These are phyloP conservation scores for Crucihimalaya himalaica DNA, from an alignment of 345 rosid species.

Conservation along the genomic window DNA sequence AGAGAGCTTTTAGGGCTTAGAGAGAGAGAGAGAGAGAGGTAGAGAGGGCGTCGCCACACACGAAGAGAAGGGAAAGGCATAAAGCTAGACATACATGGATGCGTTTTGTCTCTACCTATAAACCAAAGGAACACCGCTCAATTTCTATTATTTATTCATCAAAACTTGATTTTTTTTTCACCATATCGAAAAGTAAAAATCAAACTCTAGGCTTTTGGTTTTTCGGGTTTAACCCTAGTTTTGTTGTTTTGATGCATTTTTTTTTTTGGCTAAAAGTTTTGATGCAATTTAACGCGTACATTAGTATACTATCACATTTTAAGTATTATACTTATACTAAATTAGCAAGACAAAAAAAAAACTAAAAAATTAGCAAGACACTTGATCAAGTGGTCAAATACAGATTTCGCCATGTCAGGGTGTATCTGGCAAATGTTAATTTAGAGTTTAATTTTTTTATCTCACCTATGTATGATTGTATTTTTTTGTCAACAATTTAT, in stretches of 20 bases:
- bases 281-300: not conserved
- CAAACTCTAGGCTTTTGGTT: not conserved
- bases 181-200: slow-evolving; percentile 1
- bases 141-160: slow-evolving; percentile 23
- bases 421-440: too few species aligned
- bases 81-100: slow-evolving; percentile 35
- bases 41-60: slow-evolving; percentile 36
- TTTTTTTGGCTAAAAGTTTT: too few species aligned
- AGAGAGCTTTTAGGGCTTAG: slow-evolving; percentile 39
- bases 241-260: not conserved
- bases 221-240: not conserved
- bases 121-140: slow-evolving; percentile 31
- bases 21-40: slow-evolving; percentile 19
- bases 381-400: not conserved
- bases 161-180: not conserved
- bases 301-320: not conserved
- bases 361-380: not conserved
- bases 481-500: too few species aligned
- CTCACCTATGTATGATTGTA: too few species aligned
- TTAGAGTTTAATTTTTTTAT: too few species aligned
- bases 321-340: not conserved
- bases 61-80: slow-evolving; percentile 26
- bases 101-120: slow-evolving; percentile 38
- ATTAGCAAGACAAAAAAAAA: not conserved
- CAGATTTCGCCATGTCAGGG: not conserved